Conservation (phyloP, 2,329 filamentous ascomycete genomes). For the Microdochium paspali region DNA sequence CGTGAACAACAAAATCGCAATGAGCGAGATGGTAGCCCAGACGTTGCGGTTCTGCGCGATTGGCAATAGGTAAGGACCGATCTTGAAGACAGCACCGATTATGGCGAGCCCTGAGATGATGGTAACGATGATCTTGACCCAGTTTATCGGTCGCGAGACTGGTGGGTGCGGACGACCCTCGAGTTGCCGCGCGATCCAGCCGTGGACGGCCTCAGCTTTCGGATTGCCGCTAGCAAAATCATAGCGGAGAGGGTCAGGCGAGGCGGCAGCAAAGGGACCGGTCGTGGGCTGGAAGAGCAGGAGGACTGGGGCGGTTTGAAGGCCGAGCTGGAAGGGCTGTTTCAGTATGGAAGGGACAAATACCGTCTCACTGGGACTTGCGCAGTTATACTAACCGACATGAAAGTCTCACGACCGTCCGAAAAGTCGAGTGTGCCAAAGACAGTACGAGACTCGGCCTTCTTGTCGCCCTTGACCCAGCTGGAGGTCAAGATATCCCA, state of each 20-base stretch:
- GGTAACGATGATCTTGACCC: constrained; percentile 59
- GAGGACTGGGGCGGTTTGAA: constrained; percentile 90
- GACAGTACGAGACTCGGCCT: constrained; percentile 60
- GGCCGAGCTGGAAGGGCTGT: constrained; percentile 54
- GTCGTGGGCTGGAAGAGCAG: constrained; percentile 78
- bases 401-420: constrained; percentile 75
- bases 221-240: constrained; percentile 73
- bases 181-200: constrained; percentile 71
- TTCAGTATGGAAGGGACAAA: constrained; percentile 3
- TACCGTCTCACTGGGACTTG: neutral
- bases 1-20: constrained; percentile 84
- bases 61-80: constrained; percentile 71
- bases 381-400: constrained; percentile 53
- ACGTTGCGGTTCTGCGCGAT: constrained; percentile 83
- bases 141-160: constrained; percentile 83
- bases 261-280: constrained; percentile 67
- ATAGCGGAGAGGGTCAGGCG: constrained; percentile 63
- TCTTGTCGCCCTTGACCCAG: constrained; percentile 79
- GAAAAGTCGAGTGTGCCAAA: constrained; percentile 83
- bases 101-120: constrained; percentile 61
- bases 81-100: constrained; percentile 59
- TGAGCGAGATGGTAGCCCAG: constrained; percentile 85
- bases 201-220: constrained; percentile 67
- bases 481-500: constrained; percentile 81
- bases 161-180: constrained; percentile 68